Evolutionary conservation across 257 asterid species (phyloP), one percentile per base, ranked within the genome.

Genomic region (Galeopsis tetrahit): DNA sequence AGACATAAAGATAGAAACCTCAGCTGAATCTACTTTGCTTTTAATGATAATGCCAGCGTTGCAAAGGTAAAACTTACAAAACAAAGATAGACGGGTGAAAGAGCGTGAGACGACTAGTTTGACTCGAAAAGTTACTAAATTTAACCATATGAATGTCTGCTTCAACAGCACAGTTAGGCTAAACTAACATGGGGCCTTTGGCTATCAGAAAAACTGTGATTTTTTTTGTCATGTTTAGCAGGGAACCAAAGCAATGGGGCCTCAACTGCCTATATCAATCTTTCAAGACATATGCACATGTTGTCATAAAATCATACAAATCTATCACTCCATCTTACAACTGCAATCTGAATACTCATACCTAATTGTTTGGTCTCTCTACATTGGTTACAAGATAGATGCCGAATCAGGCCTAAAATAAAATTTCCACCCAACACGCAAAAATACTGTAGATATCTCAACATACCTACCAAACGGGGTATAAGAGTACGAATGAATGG

Each of bases 221-320:
- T 58, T 35, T 28, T 35, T 75, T 81, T 70, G 77, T 75, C 77
- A 32, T 77, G 49, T 72, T 36, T 66, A 44, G 31, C 51, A 33
- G 63, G 59, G 32, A 72, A 63, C 64, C 63, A 38, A 39, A 60
- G 28, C 39, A 10, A 36, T 68, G 79, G 82, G 79, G 75, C 82
- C 77, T 46, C 34, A 66, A 48, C 15, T 68, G 32, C 56, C 46
- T 60, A 56, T n/a, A 58, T 74, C 79, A 71, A 40, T 65, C 68
- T 55, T 52, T 72, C 34, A 75, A 77, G 63, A 73, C 83, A 79
- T 0, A 70, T 68, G 84, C 81, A 82, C 87, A 77, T 80, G 83
- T 69, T 82, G 80, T 52, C 68, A 74, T 74, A 36, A 76, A 68
- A 60, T 72, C 66, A 71, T 70, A 56, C 43, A 75, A 62, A 61